These are phyloP conservation scores for Pichia sp. DNA, from an alignment of 1,139 yeast species.

Conservation along the genomic window DNA sequence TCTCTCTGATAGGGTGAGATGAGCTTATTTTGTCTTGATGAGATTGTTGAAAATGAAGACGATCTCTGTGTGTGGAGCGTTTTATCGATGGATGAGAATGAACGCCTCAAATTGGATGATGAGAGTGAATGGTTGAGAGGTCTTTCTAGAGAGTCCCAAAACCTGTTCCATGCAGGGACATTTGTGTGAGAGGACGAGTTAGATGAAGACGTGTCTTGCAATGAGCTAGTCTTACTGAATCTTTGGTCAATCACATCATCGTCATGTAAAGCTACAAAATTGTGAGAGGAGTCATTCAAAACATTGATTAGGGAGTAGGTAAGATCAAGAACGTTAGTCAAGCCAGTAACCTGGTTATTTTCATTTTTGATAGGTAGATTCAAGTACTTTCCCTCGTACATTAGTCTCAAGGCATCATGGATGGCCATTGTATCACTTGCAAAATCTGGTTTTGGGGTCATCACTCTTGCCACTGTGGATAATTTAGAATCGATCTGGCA, in stretches of 20 bases:
- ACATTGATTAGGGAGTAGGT: conserved; percentile 32
- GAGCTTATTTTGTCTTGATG: too few species aligned
- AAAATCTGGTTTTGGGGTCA: conserved; percentile 37
- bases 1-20: too few species aligned
- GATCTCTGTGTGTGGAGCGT: conserved; percentile 1
- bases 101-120: background rate
- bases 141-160: conserved; percentile 33
- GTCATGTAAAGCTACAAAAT: too few species aligned
- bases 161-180: conserved; percentile 33
- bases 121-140: conserved; percentile 16
- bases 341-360: conserved; percentile 29
- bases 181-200: conserved; percentile 11
- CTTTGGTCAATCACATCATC: too few species aligned
- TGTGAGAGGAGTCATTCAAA: conserved; percentile 21
- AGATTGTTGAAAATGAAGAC: conserved; percentile 6
- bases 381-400: conserved; percentile 36
- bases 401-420: conserved; percentile 33
- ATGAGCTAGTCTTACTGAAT: too few species aligned
- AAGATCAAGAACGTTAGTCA: conserved; percentile 33
- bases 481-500: conserved; percentile 27
- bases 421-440: conserved; percentile 31
- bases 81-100: conserved; percentile 2
- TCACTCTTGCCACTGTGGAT: conserved; percentile 32
- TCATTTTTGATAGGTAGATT: conserved; percentile 32
- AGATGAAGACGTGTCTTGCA: too few species aligned